Evolutionary conservation across 2,329 filamentous ascomycete species (phyloP).

Genomic region (Helminthosporium solani): DNA sequence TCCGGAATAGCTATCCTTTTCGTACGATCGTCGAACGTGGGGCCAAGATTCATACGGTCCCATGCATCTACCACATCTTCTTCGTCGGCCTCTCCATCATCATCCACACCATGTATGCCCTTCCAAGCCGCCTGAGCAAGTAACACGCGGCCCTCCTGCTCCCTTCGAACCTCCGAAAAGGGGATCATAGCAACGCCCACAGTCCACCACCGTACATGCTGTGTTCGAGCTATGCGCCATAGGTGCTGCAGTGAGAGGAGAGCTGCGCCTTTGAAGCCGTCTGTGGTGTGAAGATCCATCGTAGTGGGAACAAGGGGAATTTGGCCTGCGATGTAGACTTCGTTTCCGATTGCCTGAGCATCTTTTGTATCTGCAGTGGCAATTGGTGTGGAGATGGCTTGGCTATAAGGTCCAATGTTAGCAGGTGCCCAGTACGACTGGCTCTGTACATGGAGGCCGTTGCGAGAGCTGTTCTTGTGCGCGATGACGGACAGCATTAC

Average conservation of each 20-base stretch:
- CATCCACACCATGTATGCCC: conserved; percentile 29
- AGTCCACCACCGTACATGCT: conserved; percentile 72
- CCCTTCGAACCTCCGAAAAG: not conserved
- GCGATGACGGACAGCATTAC: conserved; percentile 61
- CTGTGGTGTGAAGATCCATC: conserved; percentile 60
- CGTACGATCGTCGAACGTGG: conserved; percentile 23
- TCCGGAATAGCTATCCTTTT: conserved; percentile 47
- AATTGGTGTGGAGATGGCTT: conserved; percentile 62
- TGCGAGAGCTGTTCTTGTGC: conserved; percentile 30
- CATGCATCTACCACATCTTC: conserved; percentile 63
- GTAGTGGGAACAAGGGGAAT: conserved; percentile 81
- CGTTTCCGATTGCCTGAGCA: conserved; percentile 15
- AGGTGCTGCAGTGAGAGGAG: conserved; percentile 83
- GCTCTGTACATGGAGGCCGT: conserved; percentile 82
- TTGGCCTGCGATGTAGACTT: conserved; percentile 79
- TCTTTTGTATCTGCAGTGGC: conserved; percentile 9
- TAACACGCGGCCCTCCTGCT: conserved; percentile 25
- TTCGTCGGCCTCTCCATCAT: conserved; percentile 46
- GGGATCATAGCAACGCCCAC: conserved; percentile 62
- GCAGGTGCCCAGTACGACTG: conserved; percentile 96
- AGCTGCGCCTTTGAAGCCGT: conserved; percentile 58
- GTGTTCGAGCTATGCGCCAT: conserved; percentile 74
- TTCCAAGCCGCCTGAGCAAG: conserved; percentile 51
- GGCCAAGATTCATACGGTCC: conserved; percentile 58
- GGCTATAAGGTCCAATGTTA: conserved; percentile 96